Percentiles rank a stretch among this genome's conserved stretches.
These are phyloP conservation scores for Tricholoma hemisulphureum DNA, from an alignment of 768 basidiomycete genomes.

Conservation along the genomic window DNA sequence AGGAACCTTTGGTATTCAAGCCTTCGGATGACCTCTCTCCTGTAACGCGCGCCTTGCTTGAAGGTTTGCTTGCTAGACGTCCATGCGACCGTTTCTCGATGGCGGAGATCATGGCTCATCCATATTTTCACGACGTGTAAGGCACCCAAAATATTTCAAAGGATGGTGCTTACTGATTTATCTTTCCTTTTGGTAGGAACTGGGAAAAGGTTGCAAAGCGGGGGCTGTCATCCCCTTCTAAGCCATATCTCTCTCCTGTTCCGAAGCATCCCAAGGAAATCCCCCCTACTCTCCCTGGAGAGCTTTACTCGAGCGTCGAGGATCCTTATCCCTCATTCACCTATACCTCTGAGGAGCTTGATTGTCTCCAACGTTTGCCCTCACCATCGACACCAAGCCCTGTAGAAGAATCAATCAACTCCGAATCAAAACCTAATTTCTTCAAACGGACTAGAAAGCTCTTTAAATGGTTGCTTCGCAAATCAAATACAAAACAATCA, in stretches of 20 bases:
- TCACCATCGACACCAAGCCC: background rate
- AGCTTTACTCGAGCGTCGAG: background rate
- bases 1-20: background rate
- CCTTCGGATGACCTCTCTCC: background rate
- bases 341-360: background rate
- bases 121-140: background rate
- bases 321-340: background rate
- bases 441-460: background rate
- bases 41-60: background rate
- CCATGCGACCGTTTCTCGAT: background rate
- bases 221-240: background rate
- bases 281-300: background rate
- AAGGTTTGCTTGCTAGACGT: background rate
- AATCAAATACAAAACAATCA: background rate
- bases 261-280: background rate
- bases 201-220: background rate
- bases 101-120: background rate
- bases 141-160: background rate
- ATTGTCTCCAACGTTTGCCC: background rate
- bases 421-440: background rate
- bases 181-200: background rate
- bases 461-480: background rate
- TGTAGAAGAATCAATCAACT: background rate
- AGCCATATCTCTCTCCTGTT: constrained; percentile 1
- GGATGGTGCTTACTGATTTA: background rate